Conservation (phyloP, 1,284 basidiomycete species). For the Boletus hoseneyae region DNA sequence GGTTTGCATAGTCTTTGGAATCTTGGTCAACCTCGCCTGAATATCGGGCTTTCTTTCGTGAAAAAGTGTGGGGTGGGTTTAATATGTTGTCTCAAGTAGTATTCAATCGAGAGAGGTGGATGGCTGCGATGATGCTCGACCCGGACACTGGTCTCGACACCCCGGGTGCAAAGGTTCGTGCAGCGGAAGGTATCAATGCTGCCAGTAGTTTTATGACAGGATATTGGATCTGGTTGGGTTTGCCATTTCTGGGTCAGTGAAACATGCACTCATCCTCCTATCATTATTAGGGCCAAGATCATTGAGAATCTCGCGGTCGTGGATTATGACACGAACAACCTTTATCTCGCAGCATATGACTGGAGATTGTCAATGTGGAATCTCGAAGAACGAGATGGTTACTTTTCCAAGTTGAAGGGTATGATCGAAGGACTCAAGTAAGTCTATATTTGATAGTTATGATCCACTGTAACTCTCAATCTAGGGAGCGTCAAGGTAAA, state of each 20-base stretch:
- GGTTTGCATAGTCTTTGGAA: conserved; percentile 58
- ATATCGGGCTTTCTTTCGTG: conserved; percentile 76
- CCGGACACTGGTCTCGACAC: conserved; percentile 91
- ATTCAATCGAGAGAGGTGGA: conserved; percentile 86
- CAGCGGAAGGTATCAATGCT: conserved; percentile 89
- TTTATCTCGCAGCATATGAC: conserved; percentile 86
- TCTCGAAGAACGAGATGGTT: conserved; percentile 88
- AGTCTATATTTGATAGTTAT: conserved; percentile 16
- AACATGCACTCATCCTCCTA: conserved; percentile 1
- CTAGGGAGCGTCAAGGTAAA: conserved; percentile 65
- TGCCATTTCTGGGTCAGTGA: not conserved
- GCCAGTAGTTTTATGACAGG: conserved; percentile 91
- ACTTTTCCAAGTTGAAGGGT: conserved; percentile 85
- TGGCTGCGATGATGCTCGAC: conserved; percentile 87
- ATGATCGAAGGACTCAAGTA: conserved; percentile 85
- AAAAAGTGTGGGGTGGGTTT: conserved; percentile 84
- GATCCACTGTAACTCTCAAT: not conserved
- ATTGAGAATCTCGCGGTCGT: conserved; percentile 91
- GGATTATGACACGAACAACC: conserved; percentile 88
- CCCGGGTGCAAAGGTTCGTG: conserved; percentile 83
- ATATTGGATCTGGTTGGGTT: conserved; percentile 86
- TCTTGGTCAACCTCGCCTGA: conserved; percentile 84
- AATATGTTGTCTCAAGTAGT: conserved; percentile 86
- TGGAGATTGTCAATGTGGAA: conserved; percentile 93
- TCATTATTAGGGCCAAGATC: conserved; percentile 71